These are phyloP conservation scores for Phytophthora sansomeana DNA, from an alignment of 352 stramenopile species.

Conservation along the genomic window DNA sequence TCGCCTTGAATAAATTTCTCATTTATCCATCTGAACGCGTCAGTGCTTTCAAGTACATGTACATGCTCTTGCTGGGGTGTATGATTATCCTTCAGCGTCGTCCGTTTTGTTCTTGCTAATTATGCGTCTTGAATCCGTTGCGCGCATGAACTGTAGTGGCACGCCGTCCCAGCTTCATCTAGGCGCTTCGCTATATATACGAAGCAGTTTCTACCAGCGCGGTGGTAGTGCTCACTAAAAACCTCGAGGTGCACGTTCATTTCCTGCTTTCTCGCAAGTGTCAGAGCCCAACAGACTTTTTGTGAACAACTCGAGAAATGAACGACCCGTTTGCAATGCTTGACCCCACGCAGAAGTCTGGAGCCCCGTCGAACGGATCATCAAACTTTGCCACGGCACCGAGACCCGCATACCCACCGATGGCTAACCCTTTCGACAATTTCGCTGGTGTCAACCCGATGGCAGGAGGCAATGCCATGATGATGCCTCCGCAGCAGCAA, in stretches of 20 bases:
- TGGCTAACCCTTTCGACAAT: constrained; percentile 53
- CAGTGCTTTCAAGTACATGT: no score
- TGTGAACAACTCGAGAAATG: constrained; percentile 37
- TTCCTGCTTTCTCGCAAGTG: constrained; percentile 37
- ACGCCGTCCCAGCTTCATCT: constrained; percentile 18
- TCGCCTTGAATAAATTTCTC: constrained; percentile 25
- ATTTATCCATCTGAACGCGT: no score
- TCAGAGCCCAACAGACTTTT: constrained; percentile 17
- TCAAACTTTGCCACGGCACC: constrained; percentile 28
- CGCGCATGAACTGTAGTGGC: neutral
- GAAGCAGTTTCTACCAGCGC: constrained; percentile 27
- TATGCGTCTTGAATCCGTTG: constrained; percentile 32
- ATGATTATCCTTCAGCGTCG: constrained; percentile 6
- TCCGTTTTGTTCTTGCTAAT: constrained; percentile 37
- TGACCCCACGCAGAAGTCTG: constrained; percentile 56
- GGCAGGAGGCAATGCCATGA: constrained; percentile 24
- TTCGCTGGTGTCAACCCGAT: constrained; percentile 22
- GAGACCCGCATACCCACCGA: constrained; percentile 17
- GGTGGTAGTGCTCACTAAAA: constrained; percentile 12
- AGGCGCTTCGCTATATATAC: constrained; percentile 33
- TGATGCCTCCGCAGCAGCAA: constrained; percentile 44
- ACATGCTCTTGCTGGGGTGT: neutral
- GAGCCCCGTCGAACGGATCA: constrained; percentile 11
- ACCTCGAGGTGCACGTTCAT: constrained; percentile 15
- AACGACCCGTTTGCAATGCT: constrained; percentile 76